Evolutionary conservation across 495 filamentous ascomycete genomes (phyloP).

Genomic region (Sordaria brevicollis): DNA sequence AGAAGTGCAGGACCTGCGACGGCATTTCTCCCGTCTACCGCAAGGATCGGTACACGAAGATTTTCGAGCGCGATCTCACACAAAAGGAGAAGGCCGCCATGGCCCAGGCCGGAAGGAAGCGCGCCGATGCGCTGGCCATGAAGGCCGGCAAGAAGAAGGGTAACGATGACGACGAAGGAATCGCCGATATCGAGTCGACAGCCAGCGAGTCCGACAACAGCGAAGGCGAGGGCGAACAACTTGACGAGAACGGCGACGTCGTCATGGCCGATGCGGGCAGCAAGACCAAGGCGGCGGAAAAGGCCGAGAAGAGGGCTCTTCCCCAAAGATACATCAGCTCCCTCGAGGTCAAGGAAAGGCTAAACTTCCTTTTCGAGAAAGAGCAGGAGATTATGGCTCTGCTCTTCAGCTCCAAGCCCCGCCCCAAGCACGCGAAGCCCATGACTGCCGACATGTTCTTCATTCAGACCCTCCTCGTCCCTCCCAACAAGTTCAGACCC

Average conservation of each 20-base stretch:
- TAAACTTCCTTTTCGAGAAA: conserved; percentile 73
- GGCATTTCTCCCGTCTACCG: conserved; percentile 68
- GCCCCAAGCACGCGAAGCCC: conserved; percentile 32
- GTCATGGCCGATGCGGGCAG: conserved; percentile 34
- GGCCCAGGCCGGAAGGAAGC: conserved; percentile 56
- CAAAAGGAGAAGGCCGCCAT: conserved; percentile 65
- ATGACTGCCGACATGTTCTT: conserved; percentile 88
- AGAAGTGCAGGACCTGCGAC: conserved; percentile 62
- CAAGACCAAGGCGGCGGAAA: conserved; percentile 19
- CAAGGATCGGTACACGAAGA: conserved; percentile 81
- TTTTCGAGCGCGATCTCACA: conserved; percentile 73
- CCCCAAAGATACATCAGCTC: conserved; percentile 60
- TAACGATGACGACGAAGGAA: conserved; percentile 50
- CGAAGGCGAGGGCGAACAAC: conserved; percentile 38
- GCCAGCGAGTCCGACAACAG: conserved; percentile 38
- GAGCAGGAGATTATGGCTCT: conserved; percentile 72
- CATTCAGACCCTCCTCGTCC: conserved; percentile 70
- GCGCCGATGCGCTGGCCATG: conserved; percentile 47
- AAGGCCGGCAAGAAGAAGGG: conserved; percentile 25
- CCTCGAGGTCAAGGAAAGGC: conserved; percentile 62
- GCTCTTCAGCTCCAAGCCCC: conserved; percentile 67
- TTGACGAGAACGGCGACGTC: conserved; percentile 44
- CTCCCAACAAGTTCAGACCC: conserved; percentile 87
- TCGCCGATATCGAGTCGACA: conserved; percentile 52
- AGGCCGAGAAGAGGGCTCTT: conserved; percentile 3